Base-by-base conservation (phyloP, 805 yeast species). In the Ogataea pignaliae region DNA sequence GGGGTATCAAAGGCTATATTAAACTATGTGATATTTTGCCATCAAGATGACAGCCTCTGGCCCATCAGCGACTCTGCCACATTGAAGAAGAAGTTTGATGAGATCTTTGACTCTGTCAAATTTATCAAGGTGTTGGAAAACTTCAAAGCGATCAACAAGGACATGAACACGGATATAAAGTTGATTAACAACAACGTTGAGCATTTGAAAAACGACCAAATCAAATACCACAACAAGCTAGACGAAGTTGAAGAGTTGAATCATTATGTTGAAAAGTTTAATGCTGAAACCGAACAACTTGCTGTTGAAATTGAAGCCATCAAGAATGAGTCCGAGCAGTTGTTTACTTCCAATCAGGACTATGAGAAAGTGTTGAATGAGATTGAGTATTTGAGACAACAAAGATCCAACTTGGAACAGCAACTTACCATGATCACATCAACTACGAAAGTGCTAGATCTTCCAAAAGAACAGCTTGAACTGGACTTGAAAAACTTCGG, bases 41-140 rank as follows among this genome's bases (percentile, higher is more conserved):
- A 93, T 59, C 99, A 93, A 62, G 99, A 93, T 57, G 99, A 93
- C 47, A 83, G 91, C 54, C 65, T 88, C 28, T 93, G 99, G 99
- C 99, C 99, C 1, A 70, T 93, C 39, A 79, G 90, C 53, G 99
- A 93, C 63, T 95, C 99, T 1, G 74, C 95, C 2, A 76, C 76
- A 11, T 73, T 93, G 60, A 95, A 93, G 65, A 90, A 90, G 65
- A 76, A 91, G 42, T 95, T 93, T 56, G 99, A 93, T 63, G 99
- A 93, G 63, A 91, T 93, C 9, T 93, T 93, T 57, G 97, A 93
- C 64, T 97, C 97, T 0, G 78, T 88, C 53, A 89, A 88, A 61
- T 95, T 86, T 57, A 88, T 97, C 1, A 91, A 88, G 59, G 96
- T 93, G 0, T 69, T 93, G 32, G 97, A 90, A 46, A 79, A 78